Percentiles rank a stretch among this genome's conserved stretches.
These are phyloP conservation scores for Anacardium occidentale DNA, from an alignment of 345 rosid species.

Conservation along the genomic window DNA sequence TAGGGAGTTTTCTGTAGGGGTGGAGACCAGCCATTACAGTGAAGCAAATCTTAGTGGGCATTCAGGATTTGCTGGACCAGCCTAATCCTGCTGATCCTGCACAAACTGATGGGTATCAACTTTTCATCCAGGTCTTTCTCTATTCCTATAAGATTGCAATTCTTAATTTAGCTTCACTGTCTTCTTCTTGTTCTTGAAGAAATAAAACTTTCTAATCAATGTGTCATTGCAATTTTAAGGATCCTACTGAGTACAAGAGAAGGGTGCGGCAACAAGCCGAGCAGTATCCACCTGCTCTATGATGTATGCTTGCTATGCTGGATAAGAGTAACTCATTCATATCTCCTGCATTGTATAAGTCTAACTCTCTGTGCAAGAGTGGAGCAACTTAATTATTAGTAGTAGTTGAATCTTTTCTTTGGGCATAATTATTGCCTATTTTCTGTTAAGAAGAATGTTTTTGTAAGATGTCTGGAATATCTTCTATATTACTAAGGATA, in stretches of 20 bases:
- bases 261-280: slow-evolving; percentile 48
- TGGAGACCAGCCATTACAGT: slow-evolving; percentile 50
- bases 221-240: slow-evolving; percentile 27
- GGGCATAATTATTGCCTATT: background rate
- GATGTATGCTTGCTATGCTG: background rate
- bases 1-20: slow-evolving; percentile 21
- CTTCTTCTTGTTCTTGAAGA: background rate
- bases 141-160: background rate
- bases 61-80: slow-evolving; percentile 41
- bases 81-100: slow-evolving; percentile 44
- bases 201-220: background rate
- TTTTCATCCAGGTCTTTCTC: slow-evolving; percentile 25
- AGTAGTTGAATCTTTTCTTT: background rate
- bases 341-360: background rate
- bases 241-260: slow-evolving; percentile 37
- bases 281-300: slow-evolving; percentile 38
- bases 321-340: slow-evolving; percentile 13
- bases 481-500: background rate
- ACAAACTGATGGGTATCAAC: slow-evolving; percentile 38
- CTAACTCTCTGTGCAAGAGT: background rate
- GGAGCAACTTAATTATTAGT: background rate
- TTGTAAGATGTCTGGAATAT: background rate
- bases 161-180: background rate
- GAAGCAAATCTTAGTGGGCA: slow-evolving; percentile 43
- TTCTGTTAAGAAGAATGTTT: background rate